Evolutionary conservation across 1,284 basidiomycete species (phyloP).

Genomic region (Boletus smithii): DNA sequence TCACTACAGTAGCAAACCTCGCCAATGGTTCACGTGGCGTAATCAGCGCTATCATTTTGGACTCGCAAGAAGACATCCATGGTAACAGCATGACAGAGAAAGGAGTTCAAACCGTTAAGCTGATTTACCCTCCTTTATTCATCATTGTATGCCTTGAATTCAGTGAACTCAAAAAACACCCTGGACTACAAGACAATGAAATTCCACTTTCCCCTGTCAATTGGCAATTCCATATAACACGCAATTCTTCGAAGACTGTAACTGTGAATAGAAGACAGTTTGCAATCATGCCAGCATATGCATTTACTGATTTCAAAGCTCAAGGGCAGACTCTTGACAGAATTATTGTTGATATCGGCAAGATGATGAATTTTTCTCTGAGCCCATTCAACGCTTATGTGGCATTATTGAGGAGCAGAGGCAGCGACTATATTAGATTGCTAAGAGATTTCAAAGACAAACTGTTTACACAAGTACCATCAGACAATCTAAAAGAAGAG

Average conservation of each 20-base stretch:
- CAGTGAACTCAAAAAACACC: background rate
- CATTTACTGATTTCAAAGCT: background rate
- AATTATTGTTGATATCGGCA: background rate
- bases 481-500: too few relatives aligned
- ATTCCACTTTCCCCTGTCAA: background rate
- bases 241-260: background rate
- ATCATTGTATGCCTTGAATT: background rate
- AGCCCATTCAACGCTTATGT: background rate
- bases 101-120: background rate
- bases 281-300: background rate
- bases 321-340: background rate
- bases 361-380: background rate
- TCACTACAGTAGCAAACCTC: background rate
- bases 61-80: background rate
- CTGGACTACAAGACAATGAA: background rate
- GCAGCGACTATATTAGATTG: too few relatives aligned
- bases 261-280: background rate
- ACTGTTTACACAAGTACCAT: too few relatives aligned
- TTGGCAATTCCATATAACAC: background rate
- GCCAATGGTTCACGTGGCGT: background rate
- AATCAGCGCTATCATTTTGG: background rate
- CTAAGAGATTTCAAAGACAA: too few relatives aligned
- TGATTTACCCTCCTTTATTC: background rate
- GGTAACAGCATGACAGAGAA: background rate
- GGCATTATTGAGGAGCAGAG: background rate